Percentiles rank a stretch among this genome's conserved stretches.
Evolutionary conservation across 164 flowering plant genomes (phyloP).

Genomic region (Sedum album): DNA sequence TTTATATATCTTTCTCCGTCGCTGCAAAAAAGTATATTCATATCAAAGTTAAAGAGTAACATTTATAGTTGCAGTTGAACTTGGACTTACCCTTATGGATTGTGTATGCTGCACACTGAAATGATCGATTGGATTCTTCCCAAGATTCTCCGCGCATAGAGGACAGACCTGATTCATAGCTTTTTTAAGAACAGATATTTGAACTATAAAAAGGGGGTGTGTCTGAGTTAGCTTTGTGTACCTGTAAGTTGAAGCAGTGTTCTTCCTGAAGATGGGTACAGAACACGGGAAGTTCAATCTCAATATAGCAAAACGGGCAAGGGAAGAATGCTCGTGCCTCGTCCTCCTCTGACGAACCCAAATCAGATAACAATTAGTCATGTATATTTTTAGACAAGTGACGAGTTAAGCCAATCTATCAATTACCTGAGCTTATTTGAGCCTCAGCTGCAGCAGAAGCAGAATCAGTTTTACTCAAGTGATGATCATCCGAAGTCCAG

Average conservation of each 20-base stretch:
- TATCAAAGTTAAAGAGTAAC: slow-evolving; percentile 4
- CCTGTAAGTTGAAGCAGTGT: slow-evolving; percentile 74
- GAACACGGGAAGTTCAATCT: slow-evolving; percentile 20
- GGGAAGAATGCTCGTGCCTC: background rate
- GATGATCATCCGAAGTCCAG: background rate
- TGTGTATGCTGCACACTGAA: slow-evolving; percentile 58
- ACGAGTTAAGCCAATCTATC: background rate
- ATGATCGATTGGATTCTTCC: slow-evolving; percentile 67
- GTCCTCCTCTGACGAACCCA: background rate
- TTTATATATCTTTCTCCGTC: slow-evolving; percentile 47
- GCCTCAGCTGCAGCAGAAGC: background rate
- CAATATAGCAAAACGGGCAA: slow-evolving; percentile 1
- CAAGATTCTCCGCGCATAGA: slow-evolving; percentile 71
- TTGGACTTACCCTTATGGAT: slow-evolving; percentile 44
- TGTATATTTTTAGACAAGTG: background rate
- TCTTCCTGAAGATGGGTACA: slow-evolving; percentile 71
- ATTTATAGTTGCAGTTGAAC: background rate
- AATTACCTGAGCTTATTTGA: background rate
- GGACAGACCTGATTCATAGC: slow-evolving; percentile 72
- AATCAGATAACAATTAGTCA: background rate
- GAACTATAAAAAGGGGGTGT: background rate
- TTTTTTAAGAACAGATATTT: background rate
- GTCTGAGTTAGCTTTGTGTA: slow-evolving; percentile 34
- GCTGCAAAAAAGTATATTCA: slow-evolving; percentile 22
- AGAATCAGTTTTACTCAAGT: background rate